Conservation (phyloP, 192 early-diverging fungal genomes). For the Linnemannia zychae region DNA sequence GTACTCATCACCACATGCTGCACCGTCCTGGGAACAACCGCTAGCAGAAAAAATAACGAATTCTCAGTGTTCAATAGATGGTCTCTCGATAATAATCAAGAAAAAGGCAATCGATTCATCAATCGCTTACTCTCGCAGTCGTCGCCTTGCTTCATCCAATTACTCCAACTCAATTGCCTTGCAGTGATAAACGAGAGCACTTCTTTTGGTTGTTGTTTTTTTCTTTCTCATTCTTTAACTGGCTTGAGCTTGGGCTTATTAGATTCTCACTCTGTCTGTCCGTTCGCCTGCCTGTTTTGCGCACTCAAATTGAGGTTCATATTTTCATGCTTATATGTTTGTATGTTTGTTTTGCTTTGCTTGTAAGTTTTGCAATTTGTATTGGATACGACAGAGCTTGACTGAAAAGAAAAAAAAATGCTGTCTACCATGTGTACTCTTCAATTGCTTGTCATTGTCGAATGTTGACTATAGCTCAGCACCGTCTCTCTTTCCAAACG, state of each 20-base stretch:
- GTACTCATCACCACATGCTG: too few species aligned
- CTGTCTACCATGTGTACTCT: background rate
- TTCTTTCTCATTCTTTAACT: background rate
- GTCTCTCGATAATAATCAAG: too few species aligned
- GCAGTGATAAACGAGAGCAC: background rate
- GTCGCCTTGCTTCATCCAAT: background rate
- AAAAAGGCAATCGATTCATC: background rate
- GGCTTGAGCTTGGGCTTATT: background rate
- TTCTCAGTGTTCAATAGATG: too few species aligned
- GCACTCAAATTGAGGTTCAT: too few species aligned
- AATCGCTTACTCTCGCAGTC: background rate
- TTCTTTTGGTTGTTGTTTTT: background rate
- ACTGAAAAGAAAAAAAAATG: background rate
- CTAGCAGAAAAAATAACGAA: too few species aligned
- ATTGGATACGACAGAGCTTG: background rate
- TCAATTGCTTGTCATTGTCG: background rate
- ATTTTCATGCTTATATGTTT: background rate
- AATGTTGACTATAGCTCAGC: background rate
- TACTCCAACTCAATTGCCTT: background rate
- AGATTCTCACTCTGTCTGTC: background rate
- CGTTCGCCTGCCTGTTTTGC: too few species aligned
- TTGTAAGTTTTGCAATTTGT: slow-evolving; percentile 3
- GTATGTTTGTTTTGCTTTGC: background rate
- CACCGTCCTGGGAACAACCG: too few species aligned
- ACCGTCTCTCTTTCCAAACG: background rate